Conservation (phyloP, 306 rosid species). For the Rosa lucieae region DNA sequence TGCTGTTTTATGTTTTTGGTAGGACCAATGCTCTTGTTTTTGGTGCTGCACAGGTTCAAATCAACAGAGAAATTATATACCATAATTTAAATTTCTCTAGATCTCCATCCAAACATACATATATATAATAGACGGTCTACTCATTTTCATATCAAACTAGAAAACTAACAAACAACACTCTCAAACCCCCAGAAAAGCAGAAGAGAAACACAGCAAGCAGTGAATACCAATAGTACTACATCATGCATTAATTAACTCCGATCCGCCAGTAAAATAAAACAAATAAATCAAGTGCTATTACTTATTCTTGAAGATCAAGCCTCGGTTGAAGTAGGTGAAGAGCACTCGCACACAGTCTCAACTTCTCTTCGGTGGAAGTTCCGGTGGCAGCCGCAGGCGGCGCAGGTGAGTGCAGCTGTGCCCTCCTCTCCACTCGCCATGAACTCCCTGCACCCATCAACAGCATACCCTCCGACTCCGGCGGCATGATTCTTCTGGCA, state of each 20-base stretch:
- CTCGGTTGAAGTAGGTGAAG: slow-evolving; percentile 51
- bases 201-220: slow-evolving; percentile 1
- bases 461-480: slow-evolving; percentile 79
- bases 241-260: neutral
- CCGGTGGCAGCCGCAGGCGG: slow-evolving; percentile 92
- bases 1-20: slow-evolving; percentile 7
- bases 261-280: neutral
- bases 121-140: slow-evolving; percentile 8
- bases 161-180: slow-evolving; percentile 6
- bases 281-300: neutral
- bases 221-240: neutral
- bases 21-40: slow-evolving; percentile 11
- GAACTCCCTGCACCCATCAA: slow-evolving; percentile 93
- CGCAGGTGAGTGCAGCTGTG: slow-evolving; percentile 69
- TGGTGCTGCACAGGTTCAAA: slow-evolving; percentile 9
- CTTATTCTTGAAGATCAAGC: slow-evolving; percentile 17
- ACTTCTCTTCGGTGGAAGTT: slow-evolving; percentile 74
- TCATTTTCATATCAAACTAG: neutral
- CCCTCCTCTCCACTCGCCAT: slow-evolving; percentile 76
- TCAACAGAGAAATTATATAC: neutral
- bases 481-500: slow-evolving; percentile 98
- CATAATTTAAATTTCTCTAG: neutral
- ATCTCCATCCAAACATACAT: neutral
- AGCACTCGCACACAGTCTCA: slow-evolving; percentile 49
- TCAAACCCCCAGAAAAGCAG: slow-evolving; percentile 7